Percentiles rank a stretch among this genome's conserved stretches.
Evolutionary conservation across 1,284 basidiomycete species (phyloP).

Genomic region (Thecaphora thlaspeos): DNA sequence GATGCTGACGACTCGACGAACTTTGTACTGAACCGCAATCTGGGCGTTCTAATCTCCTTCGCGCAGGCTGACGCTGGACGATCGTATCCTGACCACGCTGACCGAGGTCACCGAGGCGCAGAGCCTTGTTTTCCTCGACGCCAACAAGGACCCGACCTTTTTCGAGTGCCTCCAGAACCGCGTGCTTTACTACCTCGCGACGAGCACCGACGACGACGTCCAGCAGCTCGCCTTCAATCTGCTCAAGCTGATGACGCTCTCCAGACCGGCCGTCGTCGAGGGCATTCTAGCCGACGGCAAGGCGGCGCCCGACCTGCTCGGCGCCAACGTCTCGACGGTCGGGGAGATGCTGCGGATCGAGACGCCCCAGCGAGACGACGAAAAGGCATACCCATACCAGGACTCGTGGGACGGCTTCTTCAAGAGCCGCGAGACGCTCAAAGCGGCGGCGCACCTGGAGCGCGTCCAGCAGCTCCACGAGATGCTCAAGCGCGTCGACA

Average conservation of each 20-base stretch:
- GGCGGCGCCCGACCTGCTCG: constrained; percentile 5
- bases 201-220: background rate
- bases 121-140: constrained; percentile 18
- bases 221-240: constrained; percentile 11
- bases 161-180: constrained; percentile 42
- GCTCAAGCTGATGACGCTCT: constrained; percentile 30
- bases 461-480: constrained; percentile 35
- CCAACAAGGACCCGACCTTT: constrained; percentile 35
- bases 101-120: constrained; percentile 26
- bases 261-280: constrained; percentile 26
- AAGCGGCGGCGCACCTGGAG: constrained; percentile 41
- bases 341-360: background rate
- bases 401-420: constrained; percentile 27
- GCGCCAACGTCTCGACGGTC: background rate
- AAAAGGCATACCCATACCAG: constrained; percentile 8
- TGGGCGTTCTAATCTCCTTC: too few species aligned
- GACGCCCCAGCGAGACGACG: background rate
- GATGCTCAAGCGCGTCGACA: constrained; percentile 28
- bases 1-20: too few species aligned
- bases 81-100: constrained; percentile 8
- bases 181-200: constrained; percentile 3
- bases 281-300: constrained; percentile 8
- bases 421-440: constrained; percentile 33
- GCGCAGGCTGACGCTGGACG: constrained; percentile 10
- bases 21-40: too few species aligned